Conservation (phyloP, 2,329 filamentous ascomycete species). For the Sphaerulina vaccinii region DNA sequence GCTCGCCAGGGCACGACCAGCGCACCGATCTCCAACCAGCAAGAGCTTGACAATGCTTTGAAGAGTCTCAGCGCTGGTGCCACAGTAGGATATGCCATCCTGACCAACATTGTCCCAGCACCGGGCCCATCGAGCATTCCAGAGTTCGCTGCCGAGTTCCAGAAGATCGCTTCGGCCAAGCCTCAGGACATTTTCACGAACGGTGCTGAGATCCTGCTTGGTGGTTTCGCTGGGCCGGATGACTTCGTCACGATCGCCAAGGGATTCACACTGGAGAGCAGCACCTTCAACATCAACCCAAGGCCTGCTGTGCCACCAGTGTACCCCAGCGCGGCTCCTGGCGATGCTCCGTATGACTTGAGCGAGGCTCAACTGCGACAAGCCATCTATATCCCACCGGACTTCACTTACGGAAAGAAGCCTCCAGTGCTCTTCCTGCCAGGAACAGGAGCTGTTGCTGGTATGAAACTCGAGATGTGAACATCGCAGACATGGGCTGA, state of each 20-base stretch:
- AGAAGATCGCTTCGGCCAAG: constrained; percentile 22
- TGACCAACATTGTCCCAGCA: constrained; percentile 27
- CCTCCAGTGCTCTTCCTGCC: constrained; percentile 53
- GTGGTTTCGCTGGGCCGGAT: constrained; percentile 22
- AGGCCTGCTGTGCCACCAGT: constrained; percentile 29
- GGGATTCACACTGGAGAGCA: constrained; percentile 26
- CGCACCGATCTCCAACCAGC: constrained; percentile 20
- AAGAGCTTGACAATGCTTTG: constrained; percentile 20
- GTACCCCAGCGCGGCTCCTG: constrained; percentile 40
- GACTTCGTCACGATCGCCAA: constrained; percentile 22
- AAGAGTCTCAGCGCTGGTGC: constrained; percentile 18
- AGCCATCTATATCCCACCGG: constrained; percentile 53
- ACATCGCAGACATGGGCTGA: too few relatives aligned
- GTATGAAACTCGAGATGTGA: too few relatives aligned
- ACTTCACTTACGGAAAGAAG: constrained; percentile 47
- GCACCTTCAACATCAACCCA: constrained; percentile 31
- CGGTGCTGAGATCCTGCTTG: constrained; percentile 24
- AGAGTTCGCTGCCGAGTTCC: constrained; percentile 19
- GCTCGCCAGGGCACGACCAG: constrained; percentile 13
- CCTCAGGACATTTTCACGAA: constrained; percentile 26
- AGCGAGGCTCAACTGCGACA: constrained; percentile 48
- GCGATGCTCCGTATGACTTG: constrained; percentile 52
- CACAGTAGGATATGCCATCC: constrained; percentile 24
- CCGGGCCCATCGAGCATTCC: constrained; percentile 25
- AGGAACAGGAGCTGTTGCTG: constrained; percentile 52